Evolutionary conservation across 1,284 basidiomycete genomes (phyloP), one percentile per base, ranked within the genome.

Genomic region (Ustilago sp.): DNA sequence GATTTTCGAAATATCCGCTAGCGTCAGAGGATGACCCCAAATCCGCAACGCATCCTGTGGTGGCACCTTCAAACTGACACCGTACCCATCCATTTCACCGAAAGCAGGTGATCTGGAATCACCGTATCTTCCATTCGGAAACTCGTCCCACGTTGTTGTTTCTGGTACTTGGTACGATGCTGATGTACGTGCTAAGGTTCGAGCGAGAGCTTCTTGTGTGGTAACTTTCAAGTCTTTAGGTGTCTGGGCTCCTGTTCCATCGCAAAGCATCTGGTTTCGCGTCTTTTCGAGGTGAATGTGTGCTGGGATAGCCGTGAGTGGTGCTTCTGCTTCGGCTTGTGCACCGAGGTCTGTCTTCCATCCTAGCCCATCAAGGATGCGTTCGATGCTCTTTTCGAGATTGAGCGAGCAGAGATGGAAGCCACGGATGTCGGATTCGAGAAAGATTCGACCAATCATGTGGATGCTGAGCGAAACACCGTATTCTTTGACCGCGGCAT

Each of bases 361-460:
- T 3, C 72, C 71, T 6, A 82, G 45, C 0, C 65, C 72, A 7
- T 76, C 93, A 54, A 99, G 88, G 6, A 98, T 91, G n/a, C 91
- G 90, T 59, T 92, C 92, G 7, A 98, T 92, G 78, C 94, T 97
- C 88, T 95, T 96, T 86, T 99, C 97, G 17, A 99, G 90, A 86
- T 99, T 99, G 77, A 99, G 89, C 4, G 97, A 99, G 87, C 95
- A 98, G 77, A 99, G 92, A 86, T 99, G 95, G 59, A 98, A 92
- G 1, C 94, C 94, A 4, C 89, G 89, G 19, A 98, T 89, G 28
- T 90, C 89, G 9, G 90, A 90, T 63, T 91, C 90, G 50, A 66
- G 61, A 88, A 89, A 63, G 92, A 89, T 84, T 7, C 83, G 83
- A 17, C 79, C 87, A 71, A 97, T 92, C 89, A 93, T 95, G 53